Percentiles rank a stretch among this genome's conserved stretches.
Evolutionary conservation across 768 basidiomycete genomes (phyloP).

Genomic region (Pleurotus djamor): DNA sequence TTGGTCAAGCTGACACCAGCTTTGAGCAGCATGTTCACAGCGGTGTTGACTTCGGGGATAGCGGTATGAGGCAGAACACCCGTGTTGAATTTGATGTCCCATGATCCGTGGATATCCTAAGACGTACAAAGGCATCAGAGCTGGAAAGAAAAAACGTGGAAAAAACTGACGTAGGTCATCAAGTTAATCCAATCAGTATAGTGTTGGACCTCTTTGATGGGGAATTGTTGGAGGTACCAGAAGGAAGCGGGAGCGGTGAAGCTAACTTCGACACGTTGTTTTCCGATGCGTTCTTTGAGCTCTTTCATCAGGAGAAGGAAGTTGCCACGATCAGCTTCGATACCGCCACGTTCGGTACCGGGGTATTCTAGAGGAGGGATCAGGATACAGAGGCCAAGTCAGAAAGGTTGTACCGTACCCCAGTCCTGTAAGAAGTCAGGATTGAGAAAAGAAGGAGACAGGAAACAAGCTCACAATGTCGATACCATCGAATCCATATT

Average conservation of each 20-base stretch:
- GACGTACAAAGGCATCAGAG: neutral
- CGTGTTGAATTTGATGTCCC: slow-evolving; percentile 9
- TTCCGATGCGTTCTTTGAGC: neutral
- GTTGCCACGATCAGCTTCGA: neutral
- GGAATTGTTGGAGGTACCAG: slow-evolving; percentile 5
- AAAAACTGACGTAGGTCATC: slow-evolving; percentile 4
- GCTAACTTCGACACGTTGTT: neutral
- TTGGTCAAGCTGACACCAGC: slow-evolving; percentile 4
- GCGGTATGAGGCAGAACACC: slow-evolving; percentile 5
- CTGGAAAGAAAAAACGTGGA: neutral
- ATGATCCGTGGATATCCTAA: slow-evolving; percentile 6
- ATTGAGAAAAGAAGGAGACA: neutral
- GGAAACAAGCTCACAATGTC: neutral
- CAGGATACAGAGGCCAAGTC: neutral
- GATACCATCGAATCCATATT: neutral
- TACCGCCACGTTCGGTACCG: neutral
- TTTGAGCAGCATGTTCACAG: slow-evolving; percentile 6
- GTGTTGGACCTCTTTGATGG: neutral
- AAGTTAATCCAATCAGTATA: slow-evolving; percentile 9
- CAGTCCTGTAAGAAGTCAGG: neutral
- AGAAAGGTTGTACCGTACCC: too few relatives aligned
- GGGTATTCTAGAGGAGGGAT: neutral
- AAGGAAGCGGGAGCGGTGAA: neutral
- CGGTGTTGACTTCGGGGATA: slow-evolving; percentile 7
- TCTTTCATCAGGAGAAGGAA: neutral